phyloP scores from a whole-genome alignment of 352 stramenopile genomes.

The Phytophthora vignae region DNA sequence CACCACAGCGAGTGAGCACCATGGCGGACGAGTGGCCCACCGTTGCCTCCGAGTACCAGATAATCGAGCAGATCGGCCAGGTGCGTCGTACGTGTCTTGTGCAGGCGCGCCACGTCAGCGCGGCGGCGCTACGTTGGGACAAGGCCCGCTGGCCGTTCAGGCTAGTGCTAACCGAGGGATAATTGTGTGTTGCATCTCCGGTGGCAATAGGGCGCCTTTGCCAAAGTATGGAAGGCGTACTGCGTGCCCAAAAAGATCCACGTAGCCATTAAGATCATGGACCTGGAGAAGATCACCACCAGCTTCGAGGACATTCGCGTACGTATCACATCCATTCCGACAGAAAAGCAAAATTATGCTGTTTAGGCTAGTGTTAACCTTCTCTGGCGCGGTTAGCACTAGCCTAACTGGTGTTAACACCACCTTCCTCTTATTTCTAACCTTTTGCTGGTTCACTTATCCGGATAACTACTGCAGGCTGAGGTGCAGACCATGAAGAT shows the following conservation, averaged over 20 bases:
- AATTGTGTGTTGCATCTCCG: not conserved
- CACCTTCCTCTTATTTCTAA: not conserved
- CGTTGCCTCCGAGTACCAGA: constrained; percentile 83
- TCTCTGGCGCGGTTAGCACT: not conserved
- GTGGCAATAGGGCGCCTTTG: constrained; percentile 93
- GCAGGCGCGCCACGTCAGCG: not conserved
- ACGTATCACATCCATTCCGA: constrained; percentile 14
- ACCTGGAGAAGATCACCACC: constrained; percentile 98
- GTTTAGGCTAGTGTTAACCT: constrained; percentile 1
- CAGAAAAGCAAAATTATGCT: not conserved
- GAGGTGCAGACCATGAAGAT: constrained; percentile 99
- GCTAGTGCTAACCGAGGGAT: not conserved
- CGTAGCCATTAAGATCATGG: constrained; percentile 99
- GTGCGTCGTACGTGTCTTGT: constrained; percentile 27
- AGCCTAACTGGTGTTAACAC: not conserved
- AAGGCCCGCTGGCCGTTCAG: not conserved
- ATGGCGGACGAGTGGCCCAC: constrained; percentile 91
- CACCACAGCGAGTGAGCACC: constrained; percentile 8
- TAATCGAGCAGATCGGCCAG: constrained; percentile 92
- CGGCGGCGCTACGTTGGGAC: not conserved
- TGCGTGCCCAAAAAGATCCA: constrained; percentile 89
- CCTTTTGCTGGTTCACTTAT: not conserved
- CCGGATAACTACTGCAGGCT: constrained; percentile 45
- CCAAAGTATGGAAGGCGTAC: constrained; percentile 97
- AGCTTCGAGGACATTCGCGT: constrained; percentile 93